Evolutionary conservation across 352 stramenopile genomes (phyloP).

Genomic region (Phytopythium boreale): DNA sequence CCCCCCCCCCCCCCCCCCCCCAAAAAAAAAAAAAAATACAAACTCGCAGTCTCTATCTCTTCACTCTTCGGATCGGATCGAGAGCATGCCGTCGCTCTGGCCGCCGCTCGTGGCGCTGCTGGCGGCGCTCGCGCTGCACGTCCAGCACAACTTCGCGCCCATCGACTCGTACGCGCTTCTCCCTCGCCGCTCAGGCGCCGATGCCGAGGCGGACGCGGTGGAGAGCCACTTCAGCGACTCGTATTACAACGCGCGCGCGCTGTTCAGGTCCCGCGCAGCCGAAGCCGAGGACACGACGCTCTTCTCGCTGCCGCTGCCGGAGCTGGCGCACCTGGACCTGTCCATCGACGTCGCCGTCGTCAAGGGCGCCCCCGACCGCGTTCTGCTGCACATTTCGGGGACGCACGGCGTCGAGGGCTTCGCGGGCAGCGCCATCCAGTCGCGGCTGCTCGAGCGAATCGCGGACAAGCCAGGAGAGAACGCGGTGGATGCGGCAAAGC

Average conservation of each 20-base stretch:
- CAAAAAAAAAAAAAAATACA: no score
- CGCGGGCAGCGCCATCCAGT: constrained; percentile 81
- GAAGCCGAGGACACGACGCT: constrained; percentile 30
- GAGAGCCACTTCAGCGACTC: constrained; percentile 51
- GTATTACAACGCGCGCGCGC: constrained; percentile 61
- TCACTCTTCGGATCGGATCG: no score
- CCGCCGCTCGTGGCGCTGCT: constrained; percentile 16
- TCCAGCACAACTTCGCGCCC: constrained; percentile 47
- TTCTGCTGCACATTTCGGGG: constrained; percentile 75
- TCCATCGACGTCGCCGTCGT: constrained; percentile 69
- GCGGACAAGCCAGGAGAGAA: constrained; percentile 6
- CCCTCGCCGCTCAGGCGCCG: background rate
- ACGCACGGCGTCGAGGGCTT: constrained; percentile 85
- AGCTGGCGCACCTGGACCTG: constrained; percentile 44
- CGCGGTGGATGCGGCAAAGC: constrained; percentile 11
- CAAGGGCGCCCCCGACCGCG: constrained; percentile 34
- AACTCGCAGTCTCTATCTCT: background rate
- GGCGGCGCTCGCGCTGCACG: constrained; percentile 32
- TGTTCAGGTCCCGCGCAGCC: constrained; percentile 45
- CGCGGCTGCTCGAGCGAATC: constrained; percentile 35
- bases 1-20: no score
- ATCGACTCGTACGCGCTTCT: constrained; percentile 34
- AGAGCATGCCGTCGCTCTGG: background rate
- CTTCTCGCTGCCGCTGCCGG: constrained; percentile 41
- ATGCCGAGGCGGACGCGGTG: constrained; percentile 21